Evolutionary conservation across 139 green algal species (phyloP).

Genomic region (Chlorella vulgaris): DNA sequence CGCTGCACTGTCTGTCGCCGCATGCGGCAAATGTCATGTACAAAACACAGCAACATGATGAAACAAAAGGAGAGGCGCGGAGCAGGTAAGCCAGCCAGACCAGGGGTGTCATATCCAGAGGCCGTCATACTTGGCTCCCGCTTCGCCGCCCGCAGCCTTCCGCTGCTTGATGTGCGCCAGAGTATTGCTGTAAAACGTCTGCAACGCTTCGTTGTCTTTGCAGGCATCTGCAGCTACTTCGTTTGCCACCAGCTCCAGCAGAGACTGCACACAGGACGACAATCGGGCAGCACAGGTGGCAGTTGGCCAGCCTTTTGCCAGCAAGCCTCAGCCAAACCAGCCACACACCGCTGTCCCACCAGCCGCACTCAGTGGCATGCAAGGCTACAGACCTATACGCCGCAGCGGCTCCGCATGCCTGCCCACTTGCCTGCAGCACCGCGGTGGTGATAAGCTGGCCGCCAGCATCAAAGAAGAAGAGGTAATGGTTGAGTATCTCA

Average conservation of each 20-base stretch:
- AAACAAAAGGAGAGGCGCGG: too few species aligned
- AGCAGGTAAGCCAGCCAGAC: neutral
- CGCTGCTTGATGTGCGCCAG: conserved; percentile 45
- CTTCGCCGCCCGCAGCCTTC: conserved; percentile 31
- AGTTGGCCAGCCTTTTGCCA: too few species aligned
- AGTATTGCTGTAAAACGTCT: conserved; percentile 49
- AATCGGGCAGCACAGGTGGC: neutral
- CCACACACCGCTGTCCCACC: neutral
- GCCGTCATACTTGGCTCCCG: conserved; percentile 6
- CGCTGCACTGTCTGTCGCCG: too few species aligned
- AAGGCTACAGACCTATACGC: too few species aligned
- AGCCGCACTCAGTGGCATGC: neutral
- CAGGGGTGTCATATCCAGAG: neutral
- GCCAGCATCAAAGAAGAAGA: conserved; percentile 68
- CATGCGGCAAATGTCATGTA: too few species aligned
- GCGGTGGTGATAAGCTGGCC: conserved; percentile 53
- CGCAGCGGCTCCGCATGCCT: too few species aligned
- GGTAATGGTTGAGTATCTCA: conserved; percentile 87
- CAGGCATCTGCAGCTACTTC: conserved; percentile 57
- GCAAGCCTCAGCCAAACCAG: neutral
- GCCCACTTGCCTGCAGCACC: conserved; percentile 60
- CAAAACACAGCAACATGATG: too few species aligned
- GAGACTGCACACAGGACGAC: neutral
- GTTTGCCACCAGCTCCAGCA: conserved; percentile 71
- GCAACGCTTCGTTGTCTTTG: conserved; percentile 42